phyloP scores from a whole-genome alignment of 83 land plant species.

The Isoetes engelmannii region DNA sequence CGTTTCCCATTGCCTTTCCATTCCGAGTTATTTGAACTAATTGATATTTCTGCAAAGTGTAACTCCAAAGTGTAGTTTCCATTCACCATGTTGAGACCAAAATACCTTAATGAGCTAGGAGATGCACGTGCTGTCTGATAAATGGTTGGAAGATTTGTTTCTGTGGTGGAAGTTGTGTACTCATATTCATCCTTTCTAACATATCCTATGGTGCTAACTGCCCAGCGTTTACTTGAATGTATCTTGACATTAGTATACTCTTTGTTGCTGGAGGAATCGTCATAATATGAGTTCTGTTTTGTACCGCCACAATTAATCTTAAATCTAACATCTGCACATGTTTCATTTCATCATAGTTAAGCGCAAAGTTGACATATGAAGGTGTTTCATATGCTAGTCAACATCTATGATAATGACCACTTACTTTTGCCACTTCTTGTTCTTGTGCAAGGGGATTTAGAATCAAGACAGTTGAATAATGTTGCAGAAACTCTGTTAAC shows the following conservation, averaged over 20 bases:
- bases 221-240: background rate
- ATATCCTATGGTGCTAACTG: background rate
- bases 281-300: background rate
- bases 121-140: background rate
- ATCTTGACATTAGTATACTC: background rate
- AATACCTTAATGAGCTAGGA: constrained; percentile 5
- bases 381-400: no score
- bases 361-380: no score
- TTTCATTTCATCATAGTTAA: no score
- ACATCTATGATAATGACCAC: no score
- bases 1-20: background rate
- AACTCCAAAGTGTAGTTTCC: constrained; percentile 1
- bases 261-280: background rate
- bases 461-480: background rate
- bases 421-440: no score
- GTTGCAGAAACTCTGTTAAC: background rate
- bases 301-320: background rate
- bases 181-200: background rate
- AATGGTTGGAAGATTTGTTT: background rate
- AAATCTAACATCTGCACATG: background rate
- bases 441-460: no score
- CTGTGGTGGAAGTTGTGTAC: background rate
- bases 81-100: constrained; percentile 4
- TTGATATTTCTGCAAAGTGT: constrained; percentile 7
- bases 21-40: background rate